Conservation (phyloP, 371 early-diverging fungal genomes). For the Cokeromyces recurvatus region DNA sequence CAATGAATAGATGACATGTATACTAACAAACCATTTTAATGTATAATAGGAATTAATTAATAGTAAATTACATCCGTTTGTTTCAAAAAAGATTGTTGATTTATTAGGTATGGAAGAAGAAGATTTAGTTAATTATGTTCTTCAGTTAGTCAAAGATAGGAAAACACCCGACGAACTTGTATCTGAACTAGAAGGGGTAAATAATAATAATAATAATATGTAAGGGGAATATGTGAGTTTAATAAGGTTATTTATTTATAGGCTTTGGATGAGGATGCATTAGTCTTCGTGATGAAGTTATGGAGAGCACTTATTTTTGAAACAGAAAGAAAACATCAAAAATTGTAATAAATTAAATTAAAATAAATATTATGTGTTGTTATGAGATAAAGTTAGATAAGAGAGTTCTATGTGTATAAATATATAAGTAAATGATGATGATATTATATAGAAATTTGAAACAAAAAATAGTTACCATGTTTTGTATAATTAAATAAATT, state of each 20-base stretch:
- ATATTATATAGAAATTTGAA: neutral
- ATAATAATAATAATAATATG: constrained; percentile 1
- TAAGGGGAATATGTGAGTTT: too few species aligned
- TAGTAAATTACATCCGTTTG: constrained; percentile 69
- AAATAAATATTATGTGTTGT: neutral
- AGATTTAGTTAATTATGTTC: constrained; percentile 66
- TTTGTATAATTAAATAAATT: constrained; percentile 82
- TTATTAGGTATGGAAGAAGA: constrained; percentile 70
- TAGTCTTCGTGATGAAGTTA: constrained; percentile 75
- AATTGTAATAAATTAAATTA: constrained; percentile 13
- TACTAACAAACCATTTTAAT: neutral
- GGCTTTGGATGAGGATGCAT: constrained; percentile 81
- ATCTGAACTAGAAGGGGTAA: constrained; percentile 68
- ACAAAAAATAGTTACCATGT: constrained; percentile 44
- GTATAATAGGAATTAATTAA: constrained; percentile 41
- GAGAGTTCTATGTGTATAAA: too few species aligned
- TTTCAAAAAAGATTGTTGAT: constrained; percentile 75
- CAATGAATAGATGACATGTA: too few species aligned
- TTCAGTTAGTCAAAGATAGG: constrained; percentile 55
- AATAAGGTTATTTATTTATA: constrained; percentile 26
- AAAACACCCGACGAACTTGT: constrained; percentile 54
- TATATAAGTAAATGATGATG: too few species aligned
- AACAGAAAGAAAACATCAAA: constrained; percentile 58
- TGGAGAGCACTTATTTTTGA: constrained; percentile 87
- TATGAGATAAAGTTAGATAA: too few species aligned